These are phyloP conservation scores for Pterocarpus santalinus DNA, from an alignment of 306 rosid genomes.

Conservation along the genomic window DNA sequence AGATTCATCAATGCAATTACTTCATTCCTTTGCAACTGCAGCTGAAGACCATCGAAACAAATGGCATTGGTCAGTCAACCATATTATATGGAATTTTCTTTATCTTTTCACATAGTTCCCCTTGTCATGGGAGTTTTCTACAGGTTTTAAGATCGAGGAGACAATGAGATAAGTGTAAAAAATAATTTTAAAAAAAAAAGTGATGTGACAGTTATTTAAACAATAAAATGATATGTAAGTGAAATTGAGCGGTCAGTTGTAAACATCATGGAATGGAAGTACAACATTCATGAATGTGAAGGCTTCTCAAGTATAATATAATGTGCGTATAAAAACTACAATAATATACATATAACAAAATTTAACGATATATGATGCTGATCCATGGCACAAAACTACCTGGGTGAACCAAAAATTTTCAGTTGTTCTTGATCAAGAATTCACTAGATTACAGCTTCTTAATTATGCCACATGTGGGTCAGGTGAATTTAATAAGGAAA, in stretches of 20 bases:
- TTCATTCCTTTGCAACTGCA: slow-evolving; percentile 93
- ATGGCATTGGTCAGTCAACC: slow-evolving; percentile 13
- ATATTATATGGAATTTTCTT: background rate
- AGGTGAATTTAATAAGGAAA: background rate
- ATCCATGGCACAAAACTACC: background rate
- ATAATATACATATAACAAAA: background rate
- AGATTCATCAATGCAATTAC: slow-evolving; percentile 90
- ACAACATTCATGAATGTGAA: background rate
- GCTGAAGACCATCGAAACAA: slow-evolving; percentile 54
- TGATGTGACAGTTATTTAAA: background rate
- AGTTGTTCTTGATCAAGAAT: background rate
- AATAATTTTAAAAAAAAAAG: too few species aligned
- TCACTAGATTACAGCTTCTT: background rate
- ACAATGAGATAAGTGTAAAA: background rate
- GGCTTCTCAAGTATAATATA: background rate
- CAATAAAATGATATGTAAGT: background rate
- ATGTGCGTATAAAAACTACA: background rate
- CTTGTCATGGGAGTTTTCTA: background rate
- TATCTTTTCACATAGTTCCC: background rate
- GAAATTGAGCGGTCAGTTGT: background rate
- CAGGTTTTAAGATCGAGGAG: background rate
- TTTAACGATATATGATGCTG: background rate
- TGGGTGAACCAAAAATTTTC: background rate
- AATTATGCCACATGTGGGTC: slow-evolving; percentile 1
- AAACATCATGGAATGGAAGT: background rate